Percentiles rank a stretch among this genome's conserved stretches.
phyloP scores from a whole-genome alignment of 2,329 filamentous ascomycete species.

The Fusarium sp. region DNA sequence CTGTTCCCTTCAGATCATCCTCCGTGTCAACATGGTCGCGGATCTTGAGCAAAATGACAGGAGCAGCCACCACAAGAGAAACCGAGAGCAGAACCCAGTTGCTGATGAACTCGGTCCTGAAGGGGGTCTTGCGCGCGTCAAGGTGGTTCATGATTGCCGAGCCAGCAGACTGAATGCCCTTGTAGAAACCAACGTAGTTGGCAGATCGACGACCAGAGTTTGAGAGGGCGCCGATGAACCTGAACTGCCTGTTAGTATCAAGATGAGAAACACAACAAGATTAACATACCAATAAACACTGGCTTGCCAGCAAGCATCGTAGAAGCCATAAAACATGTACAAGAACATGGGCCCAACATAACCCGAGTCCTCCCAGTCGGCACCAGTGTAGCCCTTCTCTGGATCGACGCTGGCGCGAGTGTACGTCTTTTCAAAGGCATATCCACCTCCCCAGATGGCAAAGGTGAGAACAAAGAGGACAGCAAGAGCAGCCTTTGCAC shows the following conservation, averaged over 20 bases:
- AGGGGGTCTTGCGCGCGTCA: constrained; percentile 60
- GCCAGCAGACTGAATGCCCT: constrained; percentile 82
- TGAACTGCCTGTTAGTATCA: constrained; percentile 17
- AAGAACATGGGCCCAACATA: constrained; percentile 87
- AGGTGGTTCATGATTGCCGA: constrained; percentile 63
- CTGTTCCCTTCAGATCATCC: constrained; percentile 86
- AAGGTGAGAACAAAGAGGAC: constrained; percentile 78
- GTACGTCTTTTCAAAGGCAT: constrained; percentile 71
- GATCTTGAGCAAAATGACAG: constrained; percentile 83
- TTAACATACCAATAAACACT: constrained; percentile 87
- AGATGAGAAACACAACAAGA: constrained; percentile 5
- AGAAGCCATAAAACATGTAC: constrained; percentile 92
- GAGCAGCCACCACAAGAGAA: constrained; percentile 81
- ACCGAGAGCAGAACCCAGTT: constrained; percentile 81
- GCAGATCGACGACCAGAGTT: constrained; percentile 94
- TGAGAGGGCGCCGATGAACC: constrained; percentile 92
- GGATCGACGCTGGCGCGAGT: constrained; percentile 34
- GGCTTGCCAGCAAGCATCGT: constrained; percentile 91
- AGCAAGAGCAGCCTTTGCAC: constrained; percentile 73
- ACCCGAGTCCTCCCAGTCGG: constrained; percentile 74
- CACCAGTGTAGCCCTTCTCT: constrained; percentile 12
- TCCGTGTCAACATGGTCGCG: constrained; percentile 84
- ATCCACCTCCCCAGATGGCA: constrained; percentile 85
- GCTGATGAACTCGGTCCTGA: constrained; percentile 76
- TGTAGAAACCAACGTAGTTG: constrained; percentile 93